Conservation (phyloP, 441 rosid species). For the Biscutella laevigata region DNA sequence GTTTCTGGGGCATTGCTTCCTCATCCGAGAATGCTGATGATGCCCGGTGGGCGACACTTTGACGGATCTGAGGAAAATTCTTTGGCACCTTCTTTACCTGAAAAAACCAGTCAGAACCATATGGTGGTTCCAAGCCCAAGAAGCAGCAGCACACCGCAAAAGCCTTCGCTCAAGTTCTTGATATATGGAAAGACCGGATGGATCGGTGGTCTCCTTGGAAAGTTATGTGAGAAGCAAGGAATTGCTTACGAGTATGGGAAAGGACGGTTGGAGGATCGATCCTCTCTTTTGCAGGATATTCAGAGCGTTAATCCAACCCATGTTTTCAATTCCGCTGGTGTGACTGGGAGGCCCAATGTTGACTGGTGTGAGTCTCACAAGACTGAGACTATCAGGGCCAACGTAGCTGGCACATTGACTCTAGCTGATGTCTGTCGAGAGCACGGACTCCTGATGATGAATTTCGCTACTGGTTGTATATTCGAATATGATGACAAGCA, state of each 20-base stretch:
- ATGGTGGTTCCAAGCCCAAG: conserved; percentile 64
- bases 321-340: conserved; percentile 89
- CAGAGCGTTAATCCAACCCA: conserved; percentile 65
- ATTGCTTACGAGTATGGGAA: conserved; percentile 72
- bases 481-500: conserved; percentile 76
- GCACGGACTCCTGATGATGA: conserved; percentile 67
- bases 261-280: conserved; percentile 70
- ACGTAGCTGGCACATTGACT: conserved; percentile 79
- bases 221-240: conserved; percentile 75
- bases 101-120: conserved; percentile 42
- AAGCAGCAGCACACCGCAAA: conserved; percentile 33
- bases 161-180: conserved; percentile 68
- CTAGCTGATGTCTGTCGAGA: conserved; percentile 87
- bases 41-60: conserved; percentile 89
- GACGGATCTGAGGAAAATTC: conserved; percentile 68
- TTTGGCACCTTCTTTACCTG: conserved; percentile 24
- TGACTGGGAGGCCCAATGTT: conserved; percentile 91
- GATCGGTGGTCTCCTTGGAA: conserved; percentile 84
- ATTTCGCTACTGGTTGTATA: conserved; percentile 87
- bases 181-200: conserved; percentile 87
- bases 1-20: conserved; percentile 89
- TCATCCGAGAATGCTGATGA: conserved; percentile 89
- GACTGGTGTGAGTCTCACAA: conserved; percentile 96
- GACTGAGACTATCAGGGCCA: conserved; percentile 72
- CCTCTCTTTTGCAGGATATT: conserved; percentile 60